phyloP scores from a whole-genome alignment of 352 stramenopile species.

The Thalassiosira exigua region DNA sequence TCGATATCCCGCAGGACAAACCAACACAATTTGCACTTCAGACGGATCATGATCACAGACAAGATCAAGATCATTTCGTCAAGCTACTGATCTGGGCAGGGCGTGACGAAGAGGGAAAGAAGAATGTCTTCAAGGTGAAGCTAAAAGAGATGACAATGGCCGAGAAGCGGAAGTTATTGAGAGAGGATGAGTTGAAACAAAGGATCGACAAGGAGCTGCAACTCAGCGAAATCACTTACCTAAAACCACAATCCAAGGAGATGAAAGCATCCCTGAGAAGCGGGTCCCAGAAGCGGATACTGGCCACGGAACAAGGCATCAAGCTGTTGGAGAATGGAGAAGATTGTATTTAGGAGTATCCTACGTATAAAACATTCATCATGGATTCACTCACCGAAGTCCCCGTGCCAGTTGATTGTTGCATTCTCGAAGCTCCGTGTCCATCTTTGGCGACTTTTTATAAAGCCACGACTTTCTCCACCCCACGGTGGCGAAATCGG shows the following conservation, averaged over 20 bases:
- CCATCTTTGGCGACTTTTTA: too few relatives aligned
- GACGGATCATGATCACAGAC: background rate
- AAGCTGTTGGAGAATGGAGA: background rate
- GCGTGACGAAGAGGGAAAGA: background rate
- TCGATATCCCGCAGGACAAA: background rate
- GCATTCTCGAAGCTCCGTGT: too few relatives aligned
- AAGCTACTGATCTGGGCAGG: background rate
- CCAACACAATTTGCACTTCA: background rate
- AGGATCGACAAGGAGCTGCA: background rate
- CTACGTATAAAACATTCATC: too few relatives aligned
- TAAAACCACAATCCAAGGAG: background rate
- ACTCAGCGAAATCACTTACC: background rate
- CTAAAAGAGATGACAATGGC: background rate
- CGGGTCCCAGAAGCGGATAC: background rate
- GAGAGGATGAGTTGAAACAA: background rate
- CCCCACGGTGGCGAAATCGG: too few relatives aligned
- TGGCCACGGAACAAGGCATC: background rate
- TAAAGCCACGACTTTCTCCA: too few relatives aligned
- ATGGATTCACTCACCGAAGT: too few relatives aligned
- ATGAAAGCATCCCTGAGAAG: background rate
- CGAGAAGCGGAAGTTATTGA: background rate
- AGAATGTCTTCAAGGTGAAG: background rate
- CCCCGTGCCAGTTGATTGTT: too few relatives aligned
- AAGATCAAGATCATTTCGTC: slow-evolving; percentile 1
- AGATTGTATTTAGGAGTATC: too few relatives aligned